phyloP scores from a whole-genome alignment of 106 monocot genomes.

The Dactylorhiza incarnata region DNA sequence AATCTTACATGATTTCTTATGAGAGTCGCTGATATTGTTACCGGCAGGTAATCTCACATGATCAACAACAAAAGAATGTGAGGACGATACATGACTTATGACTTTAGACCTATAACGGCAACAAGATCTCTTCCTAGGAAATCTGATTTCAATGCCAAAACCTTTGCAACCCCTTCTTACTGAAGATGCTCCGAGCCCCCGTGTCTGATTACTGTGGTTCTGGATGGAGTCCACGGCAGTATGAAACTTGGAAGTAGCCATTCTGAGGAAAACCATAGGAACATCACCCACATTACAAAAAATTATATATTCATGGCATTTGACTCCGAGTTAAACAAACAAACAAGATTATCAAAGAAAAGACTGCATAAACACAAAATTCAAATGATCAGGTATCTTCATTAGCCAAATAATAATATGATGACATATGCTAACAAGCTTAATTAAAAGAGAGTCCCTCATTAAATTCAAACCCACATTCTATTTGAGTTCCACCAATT shows the following conservation, averaged over 20 bases:
- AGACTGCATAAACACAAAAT: too few relatives aligned
- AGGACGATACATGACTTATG: conserved; percentile 30
- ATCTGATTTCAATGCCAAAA: conserved; percentile 17
- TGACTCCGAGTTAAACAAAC: too few relatives aligned
- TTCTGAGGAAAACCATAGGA: conserved; percentile 11
- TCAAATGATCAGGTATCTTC: too few relatives aligned
- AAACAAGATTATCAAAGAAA: too few relatives aligned
- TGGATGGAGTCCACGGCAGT: conserved; percentile 20
- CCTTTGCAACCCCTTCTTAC: conserved; percentile 21
- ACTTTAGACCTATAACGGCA: conserved; percentile 18
- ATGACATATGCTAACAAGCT: too few relatives aligned
- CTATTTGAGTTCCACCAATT: too few relatives aligned
- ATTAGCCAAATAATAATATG: too few relatives aligned
- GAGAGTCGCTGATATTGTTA: conserved; percentile 17
- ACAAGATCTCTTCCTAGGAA: conserved; percentile 13
- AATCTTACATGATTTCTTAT: conserved; percentile 60
- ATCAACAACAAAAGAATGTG: conserved; percentile 38
- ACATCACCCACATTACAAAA: background rate
- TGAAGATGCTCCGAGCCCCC: conserved; percentile 4
- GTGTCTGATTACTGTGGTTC: background rate
- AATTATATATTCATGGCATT: background rate
- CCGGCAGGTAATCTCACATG: conserved; percentile 26
- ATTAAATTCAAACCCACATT: too few relatives aligned
- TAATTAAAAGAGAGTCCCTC: too few relatives aligned
- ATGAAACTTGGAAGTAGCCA: conserved; percentile 28